Base-by-base conservation (phyloP, 306 rosid genomes). In the Inga leiocalycina region DNA sequence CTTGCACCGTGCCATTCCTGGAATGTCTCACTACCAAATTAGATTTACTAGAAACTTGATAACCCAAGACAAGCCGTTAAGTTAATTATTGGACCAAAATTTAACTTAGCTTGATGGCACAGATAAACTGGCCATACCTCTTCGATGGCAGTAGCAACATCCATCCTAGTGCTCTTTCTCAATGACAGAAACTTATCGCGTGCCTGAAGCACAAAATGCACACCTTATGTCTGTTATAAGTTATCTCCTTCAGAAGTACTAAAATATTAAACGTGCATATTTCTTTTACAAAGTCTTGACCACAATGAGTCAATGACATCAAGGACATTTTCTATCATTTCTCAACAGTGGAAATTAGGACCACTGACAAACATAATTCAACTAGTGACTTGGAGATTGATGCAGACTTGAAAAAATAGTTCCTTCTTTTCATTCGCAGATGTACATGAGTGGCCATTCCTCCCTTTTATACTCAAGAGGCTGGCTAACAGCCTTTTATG, bases 1-100 rank as follows among this genome's bases (percentile, higher is more conserved):
- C 98, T 92, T 78, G 98, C 93, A 81, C 76, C 83, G 79, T 83
- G 85, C 77, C 91, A 77, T 86, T 91, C 98, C 98, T 93, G 98
- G 88, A 93, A 93, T 85, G 79, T 86, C 86, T 82, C 94, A 84
- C 87, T 83, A 85, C 88, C 88, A 88, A 82, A 87, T 90, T 90
- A 93, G 94, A 79, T 87, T 85, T 84, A 41, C 80, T 82, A 81
- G 87, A 87, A 89, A 85, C 81, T 80, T 72, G 81, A 85, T 78
- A 65, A 85, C 86, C 86, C 88, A 81, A 48, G 59, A 52, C 76
- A 84, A 75, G 74, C 48, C 71, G 76, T 88, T 71, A 74, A 45
- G 80, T 46, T 65, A 59, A 82, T 59, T 65, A 78, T 64, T 41
- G 67, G 48, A 71, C 24, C 24, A 87, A 67, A 80, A 10, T 44